A percentile compares a stretch with the other conserved stretches of the same genome.
Evolutionary conservation across 164 flowering plant species (phyloP).

Genomic region (Magnolia kwangsiensis): DNA sequence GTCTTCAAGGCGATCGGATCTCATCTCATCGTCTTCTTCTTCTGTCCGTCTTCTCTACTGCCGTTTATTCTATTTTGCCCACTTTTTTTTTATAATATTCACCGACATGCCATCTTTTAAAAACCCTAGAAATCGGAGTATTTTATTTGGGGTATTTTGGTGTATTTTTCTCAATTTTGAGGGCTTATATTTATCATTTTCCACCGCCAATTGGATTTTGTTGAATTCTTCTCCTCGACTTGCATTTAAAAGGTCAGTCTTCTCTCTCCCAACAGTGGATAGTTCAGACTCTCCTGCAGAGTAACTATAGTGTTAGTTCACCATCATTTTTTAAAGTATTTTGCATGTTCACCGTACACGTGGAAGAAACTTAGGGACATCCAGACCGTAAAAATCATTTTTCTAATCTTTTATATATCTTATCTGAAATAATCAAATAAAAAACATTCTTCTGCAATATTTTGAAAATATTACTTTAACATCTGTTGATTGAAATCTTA

Average conservation of each 20-base stretch:
- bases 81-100: slow-evolving; percentile 1
- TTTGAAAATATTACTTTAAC: too few species aligned
- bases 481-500: too few species aligned
- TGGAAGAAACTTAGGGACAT: too few species aligned
- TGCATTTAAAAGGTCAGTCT: slow-evolving; percentile 1
- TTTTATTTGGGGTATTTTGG: neutral
- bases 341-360: neutral
- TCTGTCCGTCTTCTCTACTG: neutral
- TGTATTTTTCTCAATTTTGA: neutral
- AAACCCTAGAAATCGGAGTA: slow-evolving; percentile 10
- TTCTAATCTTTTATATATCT: too few species aligned
- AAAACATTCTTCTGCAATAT: neutral
- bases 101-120: slow-evolving; percentile 8
- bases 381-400: neutral
- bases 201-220: neutral
- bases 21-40: slow-evolving; percentile 6
- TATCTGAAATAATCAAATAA: too few species aligned
- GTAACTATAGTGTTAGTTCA: neutral
- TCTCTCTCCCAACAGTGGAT: neutral
- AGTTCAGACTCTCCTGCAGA: neutral
- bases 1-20: slow-evolving; percentile 5
- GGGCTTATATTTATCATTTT: neutral
- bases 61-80: neutral
- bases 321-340: neutral
- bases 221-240: neutral